These are phyloP conservation scores for Apiospora sp. DNA, from an alignment of 2,329 filamentous ascomycete genomes.

Conservation along the genomic window DNA sequence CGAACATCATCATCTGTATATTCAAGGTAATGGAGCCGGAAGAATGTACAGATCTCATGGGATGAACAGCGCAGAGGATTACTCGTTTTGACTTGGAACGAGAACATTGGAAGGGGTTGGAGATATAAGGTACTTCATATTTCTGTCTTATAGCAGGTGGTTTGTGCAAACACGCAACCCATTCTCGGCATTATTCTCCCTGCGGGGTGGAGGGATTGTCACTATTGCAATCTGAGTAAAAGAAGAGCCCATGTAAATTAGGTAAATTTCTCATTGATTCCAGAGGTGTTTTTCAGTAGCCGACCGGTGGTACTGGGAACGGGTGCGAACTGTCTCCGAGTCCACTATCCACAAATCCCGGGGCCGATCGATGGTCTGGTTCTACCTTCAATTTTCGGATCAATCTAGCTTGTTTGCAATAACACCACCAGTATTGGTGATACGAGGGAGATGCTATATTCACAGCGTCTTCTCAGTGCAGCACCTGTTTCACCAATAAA, in stretches of 20 bases:
- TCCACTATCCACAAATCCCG: conserved; percentile 3
- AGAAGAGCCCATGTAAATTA: neutral
- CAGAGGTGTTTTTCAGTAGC: neutral
- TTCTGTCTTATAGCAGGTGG: neutral
- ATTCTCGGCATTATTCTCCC: neutral
- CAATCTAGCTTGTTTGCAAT: neutral
- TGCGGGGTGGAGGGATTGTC: neutral
- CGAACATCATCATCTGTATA: neutral
- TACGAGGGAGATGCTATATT: neutral
- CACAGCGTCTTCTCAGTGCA: neutral
- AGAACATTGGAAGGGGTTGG: neutral
- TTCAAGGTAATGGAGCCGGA: neutral
- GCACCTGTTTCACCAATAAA: neutral
- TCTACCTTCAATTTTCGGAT: neutral
- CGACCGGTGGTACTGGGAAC: neutral
- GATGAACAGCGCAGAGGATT: neutral
- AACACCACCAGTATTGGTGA: neutral
- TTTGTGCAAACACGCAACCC: neutral
- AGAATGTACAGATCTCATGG: neutral
- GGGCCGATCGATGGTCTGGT: neutral
- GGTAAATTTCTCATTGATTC: neutral
- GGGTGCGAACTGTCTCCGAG: neutral
- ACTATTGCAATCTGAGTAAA: neutral
- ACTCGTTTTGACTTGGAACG: neutral
- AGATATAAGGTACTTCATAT: neutral